phyloP scores from a whole-genome alignment of 2,329 filamentous ascomycete species.

The Cladosporium sp. region DNA sequence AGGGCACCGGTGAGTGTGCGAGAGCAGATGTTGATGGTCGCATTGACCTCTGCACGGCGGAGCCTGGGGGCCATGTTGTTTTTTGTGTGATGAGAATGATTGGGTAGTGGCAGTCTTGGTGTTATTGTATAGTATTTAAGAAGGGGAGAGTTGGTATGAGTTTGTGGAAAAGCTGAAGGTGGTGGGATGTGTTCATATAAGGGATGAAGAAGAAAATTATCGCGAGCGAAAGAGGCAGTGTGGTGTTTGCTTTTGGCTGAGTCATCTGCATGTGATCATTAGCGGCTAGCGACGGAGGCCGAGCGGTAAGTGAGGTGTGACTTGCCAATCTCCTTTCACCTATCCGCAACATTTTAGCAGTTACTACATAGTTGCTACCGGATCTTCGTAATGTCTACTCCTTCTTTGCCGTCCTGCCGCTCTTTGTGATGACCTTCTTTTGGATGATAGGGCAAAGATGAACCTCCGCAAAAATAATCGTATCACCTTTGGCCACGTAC shows the following conservation, averaged over 20 bases:
- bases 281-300: background rate
- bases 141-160: no score
- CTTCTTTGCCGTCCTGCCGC: background rate
- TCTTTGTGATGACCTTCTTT: background rate
- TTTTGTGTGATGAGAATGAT: background rate
- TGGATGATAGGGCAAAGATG: background rate
- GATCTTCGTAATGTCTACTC: background rate
- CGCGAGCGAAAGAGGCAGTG: background rate
- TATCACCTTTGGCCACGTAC: background rate
- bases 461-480: background rate
- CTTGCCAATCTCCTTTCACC: no score
- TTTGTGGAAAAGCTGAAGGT: background rate
- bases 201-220: background rate
- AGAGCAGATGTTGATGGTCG: background rate
- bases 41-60: background rate
- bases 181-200: background rate
- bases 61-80: background rate
- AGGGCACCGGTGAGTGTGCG: background rate
- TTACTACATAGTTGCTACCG: background rate
- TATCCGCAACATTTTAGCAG: background rate
- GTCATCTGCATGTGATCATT: background rate
- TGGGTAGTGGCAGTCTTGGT: background rate
- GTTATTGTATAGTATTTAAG: background rate
- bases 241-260: background rate
- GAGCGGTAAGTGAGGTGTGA: conserved; percentile 1